Evolutionary conservation across 345 rosid species (phyloP), one percentile per base, ranked within the genome.

Genomic region (Kernera saxatilis): DNA sequence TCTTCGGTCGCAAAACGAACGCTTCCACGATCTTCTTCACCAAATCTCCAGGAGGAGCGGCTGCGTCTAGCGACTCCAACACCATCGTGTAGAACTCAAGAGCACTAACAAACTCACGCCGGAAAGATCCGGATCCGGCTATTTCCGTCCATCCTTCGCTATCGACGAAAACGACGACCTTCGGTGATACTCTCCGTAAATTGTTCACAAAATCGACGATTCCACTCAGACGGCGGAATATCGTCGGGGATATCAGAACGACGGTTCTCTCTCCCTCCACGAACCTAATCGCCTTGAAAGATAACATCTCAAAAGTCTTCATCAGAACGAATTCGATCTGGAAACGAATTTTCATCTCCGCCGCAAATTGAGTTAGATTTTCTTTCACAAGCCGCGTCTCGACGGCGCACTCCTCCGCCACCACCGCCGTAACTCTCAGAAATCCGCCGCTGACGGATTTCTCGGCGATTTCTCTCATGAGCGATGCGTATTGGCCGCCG

Each of bases 401-500:
- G 2, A 75, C 74, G 1, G 84, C 88, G 72, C 64, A 86, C 35
- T 86, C 94, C 33, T 95, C 98, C 9, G 87, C 69, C 0, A 95
- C 93, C 0, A 95, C 83, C 13, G 97, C 98, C 7, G 98, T 90
- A 64, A 92, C 81, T 21, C 97, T 81, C 17, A 95, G 58, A 64
- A 84, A 71, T 0, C 90, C 88, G 2, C 85, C 59, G 41, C 57
- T 63, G 18, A 82, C 54, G 2, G 81, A 69, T 66, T 80, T 82
- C 46, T 89, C 98, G 0, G 85, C 84, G 22, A 95, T 77, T 70
- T 91, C 98, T 48, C 84, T 82, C 89, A 95, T 84, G 45, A 95
- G 76, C 10, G 96, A 95, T 13, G 99, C 91, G 73, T 95, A 95
- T 36, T 92, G 98, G 25, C 96, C 89, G 5, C 98, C 99, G 37